Conservation (phyloP, 345 rosid species). For the Gossypioides kirkii region DNA sequence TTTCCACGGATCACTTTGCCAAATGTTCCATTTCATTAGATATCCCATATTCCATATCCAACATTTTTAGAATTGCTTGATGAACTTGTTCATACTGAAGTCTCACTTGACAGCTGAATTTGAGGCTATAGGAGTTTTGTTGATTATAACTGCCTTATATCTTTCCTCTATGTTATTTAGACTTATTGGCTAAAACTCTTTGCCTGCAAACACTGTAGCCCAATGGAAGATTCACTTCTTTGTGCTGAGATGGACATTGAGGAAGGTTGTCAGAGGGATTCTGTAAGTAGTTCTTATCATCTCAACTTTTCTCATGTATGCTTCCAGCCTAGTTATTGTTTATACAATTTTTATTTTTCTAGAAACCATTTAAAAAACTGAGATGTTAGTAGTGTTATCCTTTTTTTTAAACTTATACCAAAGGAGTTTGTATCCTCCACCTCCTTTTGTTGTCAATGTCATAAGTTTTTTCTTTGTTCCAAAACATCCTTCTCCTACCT, state of each 20-base stretch:
- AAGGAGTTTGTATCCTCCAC: neutral
- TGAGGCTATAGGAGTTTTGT: neutral
- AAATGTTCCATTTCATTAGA: neutral
- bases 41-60: neutral
- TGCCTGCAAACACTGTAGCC: constrained; percentile 35
- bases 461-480: neutral
- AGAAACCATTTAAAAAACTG: neutral
- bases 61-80: neutral
- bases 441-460: neutral
- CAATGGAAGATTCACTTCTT: constrained; percentile 62
- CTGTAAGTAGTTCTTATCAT: neutral
- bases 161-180: constrained; percentile 1
- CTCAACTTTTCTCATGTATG: neutral
- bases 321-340: neutral
- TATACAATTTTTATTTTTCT: neutral
- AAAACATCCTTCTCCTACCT: neutral
- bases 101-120: neutral
- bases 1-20: neutral
- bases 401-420: neutral
- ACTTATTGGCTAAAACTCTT: constrained; percentile 12
- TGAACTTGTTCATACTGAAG: neutral
- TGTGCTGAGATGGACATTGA: constrained; percentile 32
- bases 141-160: neutral
- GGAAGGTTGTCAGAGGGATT: constrained; percentile 22
- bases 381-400: neutral